phyloP scores from a whole-genome alignment of 108 stramenopile species.

The Nitzschia inconspicua region DNA sequence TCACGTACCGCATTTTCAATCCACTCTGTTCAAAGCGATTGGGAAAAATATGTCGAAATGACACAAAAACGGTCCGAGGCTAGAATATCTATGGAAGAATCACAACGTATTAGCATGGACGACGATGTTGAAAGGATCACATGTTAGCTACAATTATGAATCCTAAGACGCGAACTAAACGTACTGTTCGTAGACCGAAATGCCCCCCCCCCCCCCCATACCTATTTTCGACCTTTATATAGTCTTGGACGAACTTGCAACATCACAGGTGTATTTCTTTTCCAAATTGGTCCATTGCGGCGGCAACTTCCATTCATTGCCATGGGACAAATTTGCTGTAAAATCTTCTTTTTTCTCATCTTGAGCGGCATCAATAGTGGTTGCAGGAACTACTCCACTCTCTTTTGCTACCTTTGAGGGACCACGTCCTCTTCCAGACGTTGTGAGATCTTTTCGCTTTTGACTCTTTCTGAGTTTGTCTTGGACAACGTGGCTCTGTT shows the following conservation, averaged over 20 bases:
- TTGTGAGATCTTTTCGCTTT: no score
- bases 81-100: no score
- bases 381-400: neutral
- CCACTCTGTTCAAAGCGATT: slow-evolving; percentile 2
- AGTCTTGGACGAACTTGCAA: slow-evolving; percentile 3
- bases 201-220: no score
- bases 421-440: slow-evolving; percentile 61
- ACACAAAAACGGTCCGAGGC: slow-evolving; percentile 9
- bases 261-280: slow-evolving; percentile 9
- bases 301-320: neutral
- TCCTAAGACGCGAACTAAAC: no score
- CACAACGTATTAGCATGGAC: no score
- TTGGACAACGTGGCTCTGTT: no score
- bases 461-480: no score
- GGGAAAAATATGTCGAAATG: slow-evolving; percentile 13
- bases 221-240: no score
- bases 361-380: neutral
- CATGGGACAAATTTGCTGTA: neutral
- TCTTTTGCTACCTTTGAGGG: neutral
- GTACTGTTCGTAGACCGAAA: no score
- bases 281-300: slow-evolving; percentile 28
- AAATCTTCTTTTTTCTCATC: neutral
- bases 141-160: no score
- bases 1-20: neutral
- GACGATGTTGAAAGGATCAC: no score